These are phyloP conservation scores for Rhododendron ferrugineum DNA, from an alignment of 148 eudicot genomes.

Conservation along the genomic window DNA sequence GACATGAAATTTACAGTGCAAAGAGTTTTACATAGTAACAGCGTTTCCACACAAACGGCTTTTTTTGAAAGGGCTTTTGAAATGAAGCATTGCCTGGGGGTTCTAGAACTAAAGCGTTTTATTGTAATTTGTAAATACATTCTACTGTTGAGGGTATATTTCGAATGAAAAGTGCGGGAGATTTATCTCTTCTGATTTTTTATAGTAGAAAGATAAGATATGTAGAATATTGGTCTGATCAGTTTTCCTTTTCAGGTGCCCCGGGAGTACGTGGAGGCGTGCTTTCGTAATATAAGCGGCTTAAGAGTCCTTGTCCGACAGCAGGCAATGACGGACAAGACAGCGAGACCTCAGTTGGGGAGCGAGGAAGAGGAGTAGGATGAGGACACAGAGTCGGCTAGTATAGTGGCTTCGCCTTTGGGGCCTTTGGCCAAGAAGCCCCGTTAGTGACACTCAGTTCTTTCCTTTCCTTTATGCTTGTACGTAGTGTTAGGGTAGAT, in stretches of 20 bases:
- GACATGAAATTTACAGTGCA: no score
- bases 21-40: no score
- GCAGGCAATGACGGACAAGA: neutral
- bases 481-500: neutral
- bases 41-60: no score
- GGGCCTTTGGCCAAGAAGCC: neutral
- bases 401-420: neutral
- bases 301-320: neutral
- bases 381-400: neutral
- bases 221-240: neutral
- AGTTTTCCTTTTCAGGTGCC: neutral
- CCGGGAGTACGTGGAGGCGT: neutral
- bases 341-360: neutral
- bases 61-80: no score
- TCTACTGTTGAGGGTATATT: no score
- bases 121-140: no score
- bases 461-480: neutral
- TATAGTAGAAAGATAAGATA: no score
- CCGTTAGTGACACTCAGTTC: neutral
- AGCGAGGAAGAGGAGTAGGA: neutral
- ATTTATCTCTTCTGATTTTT: no score
- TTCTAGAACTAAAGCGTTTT: no score
- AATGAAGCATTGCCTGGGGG: no score
- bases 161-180: no score
- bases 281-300: neutral